Conservation (phyloP, 345 rosid species). For the Anacardium occidentale region DNA sequence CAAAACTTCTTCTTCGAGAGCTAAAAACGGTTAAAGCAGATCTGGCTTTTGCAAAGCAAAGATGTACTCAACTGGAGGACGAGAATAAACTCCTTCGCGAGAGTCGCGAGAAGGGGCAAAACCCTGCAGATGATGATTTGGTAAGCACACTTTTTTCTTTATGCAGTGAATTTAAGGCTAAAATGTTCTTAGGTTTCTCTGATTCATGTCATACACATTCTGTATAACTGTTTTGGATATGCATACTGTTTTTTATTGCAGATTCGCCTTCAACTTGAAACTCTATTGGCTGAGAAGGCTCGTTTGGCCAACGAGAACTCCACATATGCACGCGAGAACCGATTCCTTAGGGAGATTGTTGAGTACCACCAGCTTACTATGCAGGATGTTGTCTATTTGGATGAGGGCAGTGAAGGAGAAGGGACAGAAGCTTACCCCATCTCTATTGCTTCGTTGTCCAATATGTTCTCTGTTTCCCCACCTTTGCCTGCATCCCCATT, state of each 20-base stretch:
- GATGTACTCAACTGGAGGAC: conserved; percentile 87
- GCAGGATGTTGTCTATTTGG: conserved; percentile 94
- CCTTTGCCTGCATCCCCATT: conserved; percentile 57
- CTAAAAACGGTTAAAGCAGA: conserved; percentile 90
- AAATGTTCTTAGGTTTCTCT: background rate
- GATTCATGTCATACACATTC: background rate
- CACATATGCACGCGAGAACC: conserved; percentile 77
- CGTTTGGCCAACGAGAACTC: conserved; percentile 91
- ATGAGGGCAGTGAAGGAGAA: conserved; percentile 90
- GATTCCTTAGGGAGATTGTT: conserved; percentile 89
- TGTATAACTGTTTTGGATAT: background rate
- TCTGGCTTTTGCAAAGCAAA: conserved; percentile 78
- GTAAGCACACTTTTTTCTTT: conserved; percentile 32
- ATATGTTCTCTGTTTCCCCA: conserved; percentile 51
- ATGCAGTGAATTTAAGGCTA: background rate
- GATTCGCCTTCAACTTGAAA: conserved; percentile 96
- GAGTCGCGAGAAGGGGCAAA: conserved; percentile 72
- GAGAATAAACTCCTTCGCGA: conserved; percentile 89
- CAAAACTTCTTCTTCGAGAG: conserved; percentile 92
- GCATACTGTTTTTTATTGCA: conserved; percentile 29
- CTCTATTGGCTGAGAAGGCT: conserved; percentile 92
- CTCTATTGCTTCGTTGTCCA: conserved; percentile 27
- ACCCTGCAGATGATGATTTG: conserved; percentile 89
- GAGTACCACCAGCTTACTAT: conserved; percentile 94
- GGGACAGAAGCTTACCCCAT: conserved; percentile 65